Evolutionary conservation across 1,284 basidiomycete genomes (phyloP), one percentile per base, ranked within the genome.

Genomic region (Leccinum fuscescens): DNA sequence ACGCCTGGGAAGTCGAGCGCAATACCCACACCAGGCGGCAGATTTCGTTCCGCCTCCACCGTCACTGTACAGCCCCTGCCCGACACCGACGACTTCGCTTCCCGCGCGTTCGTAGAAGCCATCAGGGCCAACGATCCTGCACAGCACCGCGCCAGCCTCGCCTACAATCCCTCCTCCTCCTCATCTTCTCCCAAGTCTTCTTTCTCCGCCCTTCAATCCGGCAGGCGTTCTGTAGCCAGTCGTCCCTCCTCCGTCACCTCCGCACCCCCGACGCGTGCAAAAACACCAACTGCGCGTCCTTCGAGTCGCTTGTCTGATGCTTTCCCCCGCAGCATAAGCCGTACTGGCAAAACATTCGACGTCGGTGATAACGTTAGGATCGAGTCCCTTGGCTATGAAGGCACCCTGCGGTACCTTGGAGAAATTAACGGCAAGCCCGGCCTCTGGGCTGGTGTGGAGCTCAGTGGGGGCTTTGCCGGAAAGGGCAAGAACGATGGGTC

Each of bases 401-500:
- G 94, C 11, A 84, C 78, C 4, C 74, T 97, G 58, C 79, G 85
- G 63, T 97, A 87, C 74, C 64, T 94, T 14, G 94, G 94, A 1
- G 83, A 86, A 65, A 94, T 95, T 57, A 86, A 91, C 20, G 92
- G 90, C 53, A 96, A 96, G 74, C 81, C 84, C 5, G 95, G 94
- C 4, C 77, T 87, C 14, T 98, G 92, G 91, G 94, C 93, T 27
- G 94, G 94, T 31, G 92, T 98, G 15, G 93, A 96, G 74, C 80
- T 98, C n/a, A 79, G 84, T 65, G 89, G 88, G 42, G 90, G 90
- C 2, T 96, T 93, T 70, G 76, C 81, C 14, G 95, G 96, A n/a
- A 92, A 92, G 72, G 96, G 96, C 2, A 98, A 98, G 79, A 99
- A 99, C 70, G 87, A 98, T 70, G 96, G 96, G 20, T 86, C 86